Evolutionary conservation across 257 asterid genomes (phyloP).

Genomic region (Hygrophila difformis): DNA sequence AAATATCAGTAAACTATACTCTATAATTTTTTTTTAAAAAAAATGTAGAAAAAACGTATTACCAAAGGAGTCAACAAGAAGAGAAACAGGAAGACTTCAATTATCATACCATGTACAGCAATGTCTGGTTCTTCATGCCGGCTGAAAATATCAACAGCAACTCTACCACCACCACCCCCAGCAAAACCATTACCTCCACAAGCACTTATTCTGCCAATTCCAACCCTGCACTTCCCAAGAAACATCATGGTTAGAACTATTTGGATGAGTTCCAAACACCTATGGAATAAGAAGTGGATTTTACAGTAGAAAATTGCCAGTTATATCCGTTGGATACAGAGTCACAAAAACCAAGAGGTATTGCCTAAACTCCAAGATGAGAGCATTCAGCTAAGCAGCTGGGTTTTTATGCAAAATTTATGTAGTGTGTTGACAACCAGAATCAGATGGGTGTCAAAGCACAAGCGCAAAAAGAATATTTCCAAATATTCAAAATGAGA

Average conservation of each 20-base stretch:
- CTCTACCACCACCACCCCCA: slow-evolving; percentile 99
- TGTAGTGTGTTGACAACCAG: too few species aligned
- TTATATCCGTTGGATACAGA: too few species aligned
- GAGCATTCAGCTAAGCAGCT: neutral
- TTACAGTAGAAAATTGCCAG: too few species aligned
- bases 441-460: too few species aligned
- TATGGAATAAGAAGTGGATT: too few species aligned
- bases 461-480: too few species aligned
- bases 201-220: slow-evolving; percentile 79
- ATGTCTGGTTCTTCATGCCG: slow-evolving; percentile 87
- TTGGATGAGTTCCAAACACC: neutral
- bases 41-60: neutral
- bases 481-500: too few species aligned
- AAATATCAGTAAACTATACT: too few species aligned
- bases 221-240: slow-evolving; percentile 69
- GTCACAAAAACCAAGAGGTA: too few species aligned
- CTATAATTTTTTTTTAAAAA: too few species aligned
- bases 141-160: slow-evolving; percentile 86
- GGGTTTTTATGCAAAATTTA: too few species aligned
- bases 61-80: neutral
- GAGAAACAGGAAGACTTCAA: neutral
- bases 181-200: slow-evolving; percentile 93
- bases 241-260: slow-evolving; percentile 14
- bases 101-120: slow-evolving; percentile 60
- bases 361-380: slow-evolving; percentile 1